phyloP scores from a whole-genome alignment of 805 yeast species.

The Pichia sporocuriosa region DNA sequence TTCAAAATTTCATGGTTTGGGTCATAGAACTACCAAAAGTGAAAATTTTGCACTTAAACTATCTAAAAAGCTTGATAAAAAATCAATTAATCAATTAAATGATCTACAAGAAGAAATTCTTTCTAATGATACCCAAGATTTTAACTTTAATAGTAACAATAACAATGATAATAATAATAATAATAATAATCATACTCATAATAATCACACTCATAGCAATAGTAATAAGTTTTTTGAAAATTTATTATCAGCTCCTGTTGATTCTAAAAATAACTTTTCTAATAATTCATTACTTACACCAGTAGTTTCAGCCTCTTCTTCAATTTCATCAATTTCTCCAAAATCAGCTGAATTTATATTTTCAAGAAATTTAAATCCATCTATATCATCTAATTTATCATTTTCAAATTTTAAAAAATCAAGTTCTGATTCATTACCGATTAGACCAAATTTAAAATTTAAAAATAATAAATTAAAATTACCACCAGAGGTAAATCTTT shows the following conservation, averaged over 20 bases:
- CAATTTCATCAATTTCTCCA: constrained; percentile 3
- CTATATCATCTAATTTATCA: not conserved
- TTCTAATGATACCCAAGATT: no score
- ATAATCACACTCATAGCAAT: not conserved
- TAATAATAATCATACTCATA: not conserved
- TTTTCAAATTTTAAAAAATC: constrained; percentile 2
- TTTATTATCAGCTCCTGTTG: constrained; percentile 7
- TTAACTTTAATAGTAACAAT: not conserved
- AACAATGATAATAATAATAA: not conserved
- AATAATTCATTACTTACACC: not conserved
- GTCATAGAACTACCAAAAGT: constrained; percentile 14
- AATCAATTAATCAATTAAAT: constrained; percentile 4
- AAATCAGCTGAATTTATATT: not conserved
- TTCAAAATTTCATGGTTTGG: constrained; percentile 7
- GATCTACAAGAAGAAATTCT: constrained; percentile 6
- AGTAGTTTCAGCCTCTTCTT: not conserved
- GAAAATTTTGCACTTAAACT: constrained; percentile 9
- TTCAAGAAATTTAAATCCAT: not conserved
- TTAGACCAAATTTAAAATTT: constrained; percentile 17
- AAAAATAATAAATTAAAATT: constrained; percentile 19
- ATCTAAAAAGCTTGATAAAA: constrained; percentile 3
- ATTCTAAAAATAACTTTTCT: constrained; percentile 8
- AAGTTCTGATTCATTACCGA: constrained; percentile 7
- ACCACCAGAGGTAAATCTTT: constrained; percentile 19
- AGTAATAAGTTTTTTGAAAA: constrained; percentile 1